Evolutionary conservation across 139 green algal species (phyloP), one percentile per base, ranked within the genome.

Genomic region (Asterochloris sp.): DNA sequence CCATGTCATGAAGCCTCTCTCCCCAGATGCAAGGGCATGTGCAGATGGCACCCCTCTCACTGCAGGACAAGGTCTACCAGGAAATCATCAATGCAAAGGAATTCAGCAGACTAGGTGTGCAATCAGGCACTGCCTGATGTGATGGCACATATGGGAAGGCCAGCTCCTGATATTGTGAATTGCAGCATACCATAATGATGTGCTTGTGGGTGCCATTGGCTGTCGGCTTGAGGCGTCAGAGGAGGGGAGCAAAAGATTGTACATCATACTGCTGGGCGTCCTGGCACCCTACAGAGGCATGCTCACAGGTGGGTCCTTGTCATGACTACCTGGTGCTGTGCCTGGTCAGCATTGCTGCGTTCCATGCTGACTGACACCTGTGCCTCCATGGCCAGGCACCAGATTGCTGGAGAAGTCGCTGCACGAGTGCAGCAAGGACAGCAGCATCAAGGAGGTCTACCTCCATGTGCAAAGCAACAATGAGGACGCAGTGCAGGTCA

Each of bases 191-290:
- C 38, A 54, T 54, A 54, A 54, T 54, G 38, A 54, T 54, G 38
- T 54, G 38, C 38, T 54, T 54, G 38, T 54, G 38, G 38, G 38
- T 6, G 38, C 38, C 38, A 54, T 54, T 54, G 38, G 38, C 38
- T 54, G 38, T 54, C 38, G 38, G 38, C 38, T 54, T 54, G 38
- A 54, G 38, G 2, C 38, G 4, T 54, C 38, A 54, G 38, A 54
- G 38, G 38, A 54, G 38, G 38, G 38, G 38, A 54, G 38, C 38
- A 54, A 54, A 54, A 54, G 38, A 54, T 62, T 96, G 78, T 97
- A 98, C 88, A 97, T 98, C 73, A 94, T 97, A 74, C 97, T 91
- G 8, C 84, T 98, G 19, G 94, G 95, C 2, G 93, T 98, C 47
- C 83, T 97, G 74, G 95, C 95, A 21, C 93, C 95, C 0, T 98